Percentiles rank a stretch among this genome's conserved stretches.
phyloP scores from a whole-genome alignment of 108 stramenopile genomes.

The Aurantiochytrium sp. region DNA sequence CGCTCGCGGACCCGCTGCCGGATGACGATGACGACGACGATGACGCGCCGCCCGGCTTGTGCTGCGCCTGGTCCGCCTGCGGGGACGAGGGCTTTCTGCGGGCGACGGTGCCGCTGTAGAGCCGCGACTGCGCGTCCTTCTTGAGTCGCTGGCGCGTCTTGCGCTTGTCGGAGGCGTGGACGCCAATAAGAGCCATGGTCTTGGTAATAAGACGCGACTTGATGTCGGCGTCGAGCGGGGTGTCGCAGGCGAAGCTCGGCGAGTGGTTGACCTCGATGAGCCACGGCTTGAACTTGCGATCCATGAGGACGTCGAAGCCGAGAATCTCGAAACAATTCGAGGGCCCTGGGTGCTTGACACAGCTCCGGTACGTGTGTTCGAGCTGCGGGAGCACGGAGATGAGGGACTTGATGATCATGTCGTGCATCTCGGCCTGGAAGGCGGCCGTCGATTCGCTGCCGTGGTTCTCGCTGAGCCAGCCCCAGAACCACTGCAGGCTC shows the following conservation, averaged over 20 bases:
- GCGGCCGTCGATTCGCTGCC: constrained; percentile 48
- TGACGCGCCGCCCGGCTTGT: no score
- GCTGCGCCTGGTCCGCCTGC: no score
- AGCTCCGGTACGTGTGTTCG: constrained; percentile 53
- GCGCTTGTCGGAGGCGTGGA: not conserved
- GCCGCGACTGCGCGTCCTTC: not conserved
- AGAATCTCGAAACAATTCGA: constrained; percentile 64
- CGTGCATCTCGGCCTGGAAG: constrained; percentile 65
- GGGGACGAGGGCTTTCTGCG: no score
- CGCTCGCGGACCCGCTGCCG: not conserved
- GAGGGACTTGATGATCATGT: constrained; percentile 65
- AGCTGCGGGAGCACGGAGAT: constrained; percentile 65
- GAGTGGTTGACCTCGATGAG: constrained; percentile 79
- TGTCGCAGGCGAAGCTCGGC: constrained; percentile 58
- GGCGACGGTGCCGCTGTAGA: not conserved
- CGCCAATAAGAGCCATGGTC: not conserved
- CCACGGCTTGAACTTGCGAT: constrained; percentile 66
- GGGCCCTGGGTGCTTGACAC: constrained; percentile 32
- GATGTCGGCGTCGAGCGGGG: constrained; percentile 52
- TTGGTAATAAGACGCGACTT: constrained; percentile 43
- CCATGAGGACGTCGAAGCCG: constrained; percentile 80
- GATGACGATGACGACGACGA: not conserved
- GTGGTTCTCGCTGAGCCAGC: constrained; percentile 52
- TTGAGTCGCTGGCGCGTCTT: not conserved
- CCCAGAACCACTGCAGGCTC: constrained; percentile 65